Evolutionary conservation across 2,329 filamentous ascomycete genomes (phyloP), one percentile per base, ranked within the genome.

Genomic region (Cytospora schulzeri): DNA sequence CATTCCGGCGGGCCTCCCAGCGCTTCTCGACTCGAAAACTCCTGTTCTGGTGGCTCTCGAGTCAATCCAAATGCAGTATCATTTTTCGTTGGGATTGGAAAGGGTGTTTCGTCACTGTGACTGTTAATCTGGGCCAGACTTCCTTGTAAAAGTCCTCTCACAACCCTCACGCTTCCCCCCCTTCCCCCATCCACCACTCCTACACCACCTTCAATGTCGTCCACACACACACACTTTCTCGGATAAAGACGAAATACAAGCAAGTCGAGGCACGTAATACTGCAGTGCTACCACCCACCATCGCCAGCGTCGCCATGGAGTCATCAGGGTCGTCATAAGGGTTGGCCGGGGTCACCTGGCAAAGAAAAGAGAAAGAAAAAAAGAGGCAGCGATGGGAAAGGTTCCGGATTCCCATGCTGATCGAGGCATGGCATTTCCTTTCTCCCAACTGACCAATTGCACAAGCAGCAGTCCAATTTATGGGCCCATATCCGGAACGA

Each of bases 341-440:
- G 26, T 19, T 50, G 28, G 48, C 51, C 31, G 48, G 28, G 57
- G n/a, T 45, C 4, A 22, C 57, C 41, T 35, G 57, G 41, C 7
- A 2, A 24, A 24, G 29, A 31, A 9, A 31, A 31, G n/a, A n/a
- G n/a, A n/a, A n/a, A n/a, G n/a, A n/a, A n/a, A 11, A 26, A 38
- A 28, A 29, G 26, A 24, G 22, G 9, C 29, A 29, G 11, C 50
- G 48, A 58, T 58, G 45, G 31, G 58, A 19, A 52, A 52, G 26
- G 15, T 12, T 4, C 15, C 19, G 24, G 26, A 60, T 52, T 60
- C n/a, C 58, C 58, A 60, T 60, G 24, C 58, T 12, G 3, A 19
- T 38, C 50, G n/a, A 35, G 31, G 11, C 31, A 60, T 60, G 58
- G 58, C 45, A 38, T 52, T 52, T 24, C 26, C 24, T 26, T 24